Evolutionary conservation across 2,329 filamentous ascomycete genomes (phyloP), one percentile per base, ranked within the genome.

Genomic region (Tolypocladium sp.): DNA sequence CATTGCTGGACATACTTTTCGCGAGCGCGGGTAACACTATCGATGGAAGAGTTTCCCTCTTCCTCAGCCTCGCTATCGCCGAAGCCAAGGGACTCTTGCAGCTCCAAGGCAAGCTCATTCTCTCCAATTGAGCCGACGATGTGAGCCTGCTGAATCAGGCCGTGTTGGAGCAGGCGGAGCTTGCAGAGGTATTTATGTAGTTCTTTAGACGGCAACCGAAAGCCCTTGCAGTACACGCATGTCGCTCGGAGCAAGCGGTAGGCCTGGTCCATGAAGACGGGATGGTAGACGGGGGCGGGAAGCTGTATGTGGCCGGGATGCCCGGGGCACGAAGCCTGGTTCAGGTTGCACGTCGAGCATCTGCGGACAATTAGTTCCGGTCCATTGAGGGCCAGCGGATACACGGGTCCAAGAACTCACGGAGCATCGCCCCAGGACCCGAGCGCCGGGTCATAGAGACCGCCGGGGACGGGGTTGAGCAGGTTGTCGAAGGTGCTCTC

Each of bases 231-330:
- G 77, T 96, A 97, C 61, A 88, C 83, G 72, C 94, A 99, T 73
- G 93, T 89, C 58, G 91, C 89, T 66, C 92, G 87, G 25, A 99
- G 81, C 53, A 99, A 80, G 52, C 90, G 88, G 63, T 95, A 84
- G 57, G 92, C 83, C 72, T 97, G 92, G 70, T 97, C 92, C 80
- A 99, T 89, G 70, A 97, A 97, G 2, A 92, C 89, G n/a, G 93
- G 91, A 73, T 99, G 93, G 72, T 97, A 99, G 57, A 97, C 90
- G 54, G 90, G 91, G 15, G 92, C 88, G 17, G 94, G 92, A 15
- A 99, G 86, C 67, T 97, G 91, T 72, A 99, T 96, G 71, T 99
- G 94, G 57, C 94, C 95, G 61, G 89, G 84, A 77, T 99, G 95
- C 59, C 95, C 95, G 8, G 93, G 91, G 72, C 95, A 99, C 67